Percentiles rank a stretch among this genome's conserved stretches.
These are phyloP conservation scores for Castanopsis chinensis DNA, from an alignment of 306 rosid species.

Conservation along the genomic window DNA sequence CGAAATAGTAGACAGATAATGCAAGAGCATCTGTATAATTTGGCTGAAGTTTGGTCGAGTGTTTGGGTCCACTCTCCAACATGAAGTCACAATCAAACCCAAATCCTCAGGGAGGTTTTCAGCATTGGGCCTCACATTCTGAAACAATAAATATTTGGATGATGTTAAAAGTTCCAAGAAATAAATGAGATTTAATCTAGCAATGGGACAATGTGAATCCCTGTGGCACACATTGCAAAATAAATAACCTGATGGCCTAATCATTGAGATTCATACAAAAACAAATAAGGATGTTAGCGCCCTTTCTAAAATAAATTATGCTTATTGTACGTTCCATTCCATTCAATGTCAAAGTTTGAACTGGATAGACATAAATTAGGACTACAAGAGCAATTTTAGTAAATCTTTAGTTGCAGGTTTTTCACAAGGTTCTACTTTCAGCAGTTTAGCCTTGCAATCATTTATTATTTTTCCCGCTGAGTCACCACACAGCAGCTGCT, in stretches of 20 bases:
- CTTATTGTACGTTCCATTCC: neutral
- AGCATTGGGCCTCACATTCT: slow-evolving; percentile 88
- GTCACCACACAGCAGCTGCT: neutral
- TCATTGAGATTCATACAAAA: neutral
- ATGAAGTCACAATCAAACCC: slow-evolving; percentile 71
- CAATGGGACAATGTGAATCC: neutral
- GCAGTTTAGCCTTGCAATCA: neutral
- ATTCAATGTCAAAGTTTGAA: neutral
- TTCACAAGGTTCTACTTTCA: neutral
- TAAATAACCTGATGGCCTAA: neutral
- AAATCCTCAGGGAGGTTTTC: slow-evolving; percentile 76
- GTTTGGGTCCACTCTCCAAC: slow-evolving; percentile 91
- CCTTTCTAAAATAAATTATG: neutral
- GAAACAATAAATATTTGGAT: slow-evolving; percentile 24
- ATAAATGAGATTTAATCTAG: neutral
- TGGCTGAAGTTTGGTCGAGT: slow-evolving; percentile 69
- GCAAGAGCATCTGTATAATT: slow-evolving; percentile 83
- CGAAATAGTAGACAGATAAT: slow-evolving; percentile 58
- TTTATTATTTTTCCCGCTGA: neutral
- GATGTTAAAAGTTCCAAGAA: slow-evolving; percentile 2
- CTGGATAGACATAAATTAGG: too few species aligned
- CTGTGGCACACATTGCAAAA: neutral
- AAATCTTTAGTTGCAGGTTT: neutral
- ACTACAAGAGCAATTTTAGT: neutral
- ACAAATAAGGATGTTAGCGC: neutral